Conservation (phyloP, 495 filamentous ascomycete genomes). For the Talaromyces liani region DNA sequence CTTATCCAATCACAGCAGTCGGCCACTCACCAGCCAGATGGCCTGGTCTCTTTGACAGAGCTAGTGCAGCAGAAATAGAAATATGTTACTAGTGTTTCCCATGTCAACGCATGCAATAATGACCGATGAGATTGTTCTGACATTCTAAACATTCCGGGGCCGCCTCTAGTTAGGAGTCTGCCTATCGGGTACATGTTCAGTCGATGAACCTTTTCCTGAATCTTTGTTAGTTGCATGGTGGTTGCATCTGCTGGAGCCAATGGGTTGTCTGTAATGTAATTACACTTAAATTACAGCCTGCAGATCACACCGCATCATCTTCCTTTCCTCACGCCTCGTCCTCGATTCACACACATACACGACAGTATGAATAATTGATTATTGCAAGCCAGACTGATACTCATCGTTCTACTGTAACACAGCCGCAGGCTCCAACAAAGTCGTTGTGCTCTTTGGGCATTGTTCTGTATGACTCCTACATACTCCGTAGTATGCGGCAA, state of each 20-base stretch:
- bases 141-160: not conserved
- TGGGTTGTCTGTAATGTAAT: not conserved
- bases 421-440: not conserved
- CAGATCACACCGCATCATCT: not conserved
- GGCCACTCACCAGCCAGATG: slow-evolving; percentile 10
- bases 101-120: not conserved
- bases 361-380: not conserved
- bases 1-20: slow-evolving; percentile 58
- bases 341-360: not conserved
- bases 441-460: not conserved
- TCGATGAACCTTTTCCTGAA: not conserved
- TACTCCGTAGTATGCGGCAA: not conserved
- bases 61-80: slow-evolving; percentile 4
- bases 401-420: not conserved
- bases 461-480: not conserved
- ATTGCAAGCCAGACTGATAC: not conserved
- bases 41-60: not conserved
- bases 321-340: not conserved
- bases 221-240: not conserved
- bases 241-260: not conserved
- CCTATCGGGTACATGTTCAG: not conserved
- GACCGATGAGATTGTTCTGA: not conserved
- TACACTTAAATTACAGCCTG: not conserved
- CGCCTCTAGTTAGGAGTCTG: not conserved
- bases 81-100: not conserved